Evolutionary conservation across 2,329 filamentous ascomycete genomes (phyloP).

Genomic region (Talaromyces piceae): DNA sequence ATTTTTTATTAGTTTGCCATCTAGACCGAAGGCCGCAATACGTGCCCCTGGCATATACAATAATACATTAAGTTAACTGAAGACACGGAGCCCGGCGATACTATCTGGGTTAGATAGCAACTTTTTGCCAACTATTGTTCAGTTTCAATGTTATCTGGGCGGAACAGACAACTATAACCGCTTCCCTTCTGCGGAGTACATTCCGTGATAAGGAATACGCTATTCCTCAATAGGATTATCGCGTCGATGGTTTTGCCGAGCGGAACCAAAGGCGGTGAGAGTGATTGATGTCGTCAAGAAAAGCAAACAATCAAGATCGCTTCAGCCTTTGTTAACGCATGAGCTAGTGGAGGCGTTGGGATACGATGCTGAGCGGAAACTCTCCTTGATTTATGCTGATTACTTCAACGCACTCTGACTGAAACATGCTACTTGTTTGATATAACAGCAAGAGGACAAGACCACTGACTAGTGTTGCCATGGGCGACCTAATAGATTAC

Average conservation of each 20-base stretch:
- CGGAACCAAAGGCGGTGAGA: neutral
- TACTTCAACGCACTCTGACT: neutral
- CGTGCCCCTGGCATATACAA: too few species aligned
- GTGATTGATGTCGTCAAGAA: neutral
- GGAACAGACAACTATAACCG: neutral
- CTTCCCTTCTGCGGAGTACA: too few species aligned
- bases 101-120: neutral
- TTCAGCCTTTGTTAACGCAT: neutral
- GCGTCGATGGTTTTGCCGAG: neutral
- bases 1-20: too few species aligned
- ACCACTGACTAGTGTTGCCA: conserved; percentile 12
- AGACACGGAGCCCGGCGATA: too few species aligned
- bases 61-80: too few species aligned
- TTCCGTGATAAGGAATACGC: neutral
- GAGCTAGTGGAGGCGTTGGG: neutral
- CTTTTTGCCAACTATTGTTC: neutral
- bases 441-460: neutral
- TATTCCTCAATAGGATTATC: neutral
- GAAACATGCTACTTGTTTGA: neutral
- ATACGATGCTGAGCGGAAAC: too few species aligned
- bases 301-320: neutral
- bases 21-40: neutral
- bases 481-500: conserved; percentile 60
- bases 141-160: neutral
- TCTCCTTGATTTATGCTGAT: neutral